Evolutionary conservation across 1,284 basidiomycete species (phyloP).

Genomic region (Polyporus tsugae): DNA sequence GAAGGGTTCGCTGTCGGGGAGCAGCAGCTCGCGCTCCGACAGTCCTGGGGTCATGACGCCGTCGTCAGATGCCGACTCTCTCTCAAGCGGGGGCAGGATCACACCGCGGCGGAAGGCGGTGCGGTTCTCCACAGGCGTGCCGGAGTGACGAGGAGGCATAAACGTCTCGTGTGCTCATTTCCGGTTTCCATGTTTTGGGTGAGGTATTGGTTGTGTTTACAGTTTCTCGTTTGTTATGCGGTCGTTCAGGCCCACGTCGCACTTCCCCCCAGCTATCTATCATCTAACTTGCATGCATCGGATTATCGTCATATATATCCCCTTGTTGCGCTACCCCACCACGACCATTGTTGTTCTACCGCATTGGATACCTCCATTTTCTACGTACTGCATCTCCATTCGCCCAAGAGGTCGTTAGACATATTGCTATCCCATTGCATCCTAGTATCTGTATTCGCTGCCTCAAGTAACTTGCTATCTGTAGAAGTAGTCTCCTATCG

Average conservation of each 20-base stretch:
- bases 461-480: conserved; percentile 2
- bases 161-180: not conserved
- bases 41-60: conserved; percentile 29
- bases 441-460: not conserved
- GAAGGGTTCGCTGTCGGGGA: conserved; percentile 32
- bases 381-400: conserved; percentile 3
- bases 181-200: not conserved
- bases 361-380: conserved; percentile 11
- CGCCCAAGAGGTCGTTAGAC: conserved; percentile 15
- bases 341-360: not conserved
- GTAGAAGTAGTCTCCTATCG: conserved; percentile 15
- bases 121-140: conserved; percentile 50
- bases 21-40: conserved; percentile 22
- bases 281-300: conserved; percentile 7
- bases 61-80: conserved; percentile 36
- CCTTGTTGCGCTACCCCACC: conserved; percentile 12
- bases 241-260: not conserved
- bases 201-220: not conserved
- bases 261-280: conserved; percentile 3
- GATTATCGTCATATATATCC: not conserved
- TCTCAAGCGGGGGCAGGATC: conserved; percentile 31
- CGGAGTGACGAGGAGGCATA: conserved; percentile 15
- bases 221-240: not conserved
- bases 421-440: not conserved
- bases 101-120: conserved; percentile 56